phyloP scores from a whole-genome alignment of 1,139 yeast species.

The Eremothecium sinecaudum region DNA sequence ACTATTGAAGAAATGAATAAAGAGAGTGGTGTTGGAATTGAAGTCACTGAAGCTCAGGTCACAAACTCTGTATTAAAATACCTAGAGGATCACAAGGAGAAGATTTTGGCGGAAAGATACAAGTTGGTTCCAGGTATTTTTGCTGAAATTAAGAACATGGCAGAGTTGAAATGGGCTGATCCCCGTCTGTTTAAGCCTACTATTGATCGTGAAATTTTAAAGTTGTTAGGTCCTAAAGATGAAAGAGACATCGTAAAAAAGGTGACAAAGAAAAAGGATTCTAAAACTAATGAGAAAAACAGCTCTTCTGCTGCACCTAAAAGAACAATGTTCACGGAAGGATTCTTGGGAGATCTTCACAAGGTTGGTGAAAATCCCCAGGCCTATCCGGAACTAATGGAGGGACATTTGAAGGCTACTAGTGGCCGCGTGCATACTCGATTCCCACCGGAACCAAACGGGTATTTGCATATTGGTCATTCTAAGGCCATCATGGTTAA shows the following conservation, averaged over 20 bases:
- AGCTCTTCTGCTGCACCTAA: slow-evolving; percentile 31
- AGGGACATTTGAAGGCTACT: slow-evolving; percentile 67
- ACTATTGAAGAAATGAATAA: slow-evolving; percentile 43
- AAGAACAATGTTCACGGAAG: slow-evolving; percentile 88
- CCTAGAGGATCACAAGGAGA: slow-evolving; percentile 47
- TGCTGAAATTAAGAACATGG: slow-evolving; percentile 65
- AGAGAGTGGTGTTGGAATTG: slow-evolving; percentile 76
- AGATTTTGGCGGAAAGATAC: slow-evolving; percentile 64
- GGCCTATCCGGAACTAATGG: slow-evolving; percentile 73
- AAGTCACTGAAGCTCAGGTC: slow-evolving; percentile 57
- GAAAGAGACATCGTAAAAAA: slow-evolving; percentile 83
- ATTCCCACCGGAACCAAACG: slow-evolving; percentile 98
- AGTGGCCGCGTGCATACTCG: slow-evolving; percentile 81
- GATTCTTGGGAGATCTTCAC: slow-evolving; percentile 90
- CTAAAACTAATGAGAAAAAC: slow-evolving; percentile 21
- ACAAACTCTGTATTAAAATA: slow-evolving; percentile 48
- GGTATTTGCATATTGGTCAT: slow-evolving; percentile 94
- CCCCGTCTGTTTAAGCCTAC: slow-evolving; percentile 78
- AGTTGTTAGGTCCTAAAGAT: slow-evolving; percentile 83
- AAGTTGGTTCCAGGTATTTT: slow-evolving; percentile 64
- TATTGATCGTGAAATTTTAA: slow-evolving; percentile 66
- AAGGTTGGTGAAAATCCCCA: slow-evolving; percentile 94
- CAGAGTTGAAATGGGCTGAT: slow-evolving; percentile 83
- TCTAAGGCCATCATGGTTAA: slow-evolving; percentile 96
- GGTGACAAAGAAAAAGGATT: slow-evolving; percentile 44